Conservation (phyloP, 257 asterid genomes). For the Solanum sitiens region DNA sequence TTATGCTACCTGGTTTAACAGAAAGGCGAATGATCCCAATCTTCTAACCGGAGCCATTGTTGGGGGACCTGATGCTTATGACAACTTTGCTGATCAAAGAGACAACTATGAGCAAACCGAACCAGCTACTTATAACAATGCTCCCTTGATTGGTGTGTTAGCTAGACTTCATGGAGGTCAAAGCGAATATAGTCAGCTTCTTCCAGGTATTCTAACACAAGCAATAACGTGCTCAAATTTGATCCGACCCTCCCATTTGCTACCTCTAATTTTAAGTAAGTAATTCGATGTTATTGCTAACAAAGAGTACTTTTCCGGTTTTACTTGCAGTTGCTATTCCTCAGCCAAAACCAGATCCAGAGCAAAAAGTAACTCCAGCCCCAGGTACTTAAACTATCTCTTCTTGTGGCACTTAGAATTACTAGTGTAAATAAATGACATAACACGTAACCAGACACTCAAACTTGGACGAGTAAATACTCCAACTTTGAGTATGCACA, state of each 20-base stretch:
- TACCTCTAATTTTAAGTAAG: neutral
- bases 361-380: conserved; percentile 24
- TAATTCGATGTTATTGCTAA: conserved; percentile 16
- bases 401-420: neutral
- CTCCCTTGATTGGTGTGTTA: conserved; percentile 70
- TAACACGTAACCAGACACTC: neutral
- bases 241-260: neutral
- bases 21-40: conserved; percentile 82
- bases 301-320: conserved; percentile 4
- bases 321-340: neutral
- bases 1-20: conserved; percentile 83
- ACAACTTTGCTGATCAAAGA: conserved; percentile 89
- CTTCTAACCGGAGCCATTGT: conserved; percentile 84
- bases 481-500: neutral
- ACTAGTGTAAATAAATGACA: neutral
- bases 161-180: conserved; percentile 78
- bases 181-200: conserved; percentile 70
- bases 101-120: conserved; percentile 96
- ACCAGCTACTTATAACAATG: conserved; percentile 97
- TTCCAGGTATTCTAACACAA: conserved; percentile 40
- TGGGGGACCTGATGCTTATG: conserved; percentile 98
- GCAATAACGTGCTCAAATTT: neutral
- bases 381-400: conserved; percentile 38
- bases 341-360: conserved; percentile 24
- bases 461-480: neutral